A percentile compares a stretch with the other conserved stretches of the same genome.
Conservation (phyloP, 176 grass and related monocot species). For the Dactylis glomerata region DNA sequence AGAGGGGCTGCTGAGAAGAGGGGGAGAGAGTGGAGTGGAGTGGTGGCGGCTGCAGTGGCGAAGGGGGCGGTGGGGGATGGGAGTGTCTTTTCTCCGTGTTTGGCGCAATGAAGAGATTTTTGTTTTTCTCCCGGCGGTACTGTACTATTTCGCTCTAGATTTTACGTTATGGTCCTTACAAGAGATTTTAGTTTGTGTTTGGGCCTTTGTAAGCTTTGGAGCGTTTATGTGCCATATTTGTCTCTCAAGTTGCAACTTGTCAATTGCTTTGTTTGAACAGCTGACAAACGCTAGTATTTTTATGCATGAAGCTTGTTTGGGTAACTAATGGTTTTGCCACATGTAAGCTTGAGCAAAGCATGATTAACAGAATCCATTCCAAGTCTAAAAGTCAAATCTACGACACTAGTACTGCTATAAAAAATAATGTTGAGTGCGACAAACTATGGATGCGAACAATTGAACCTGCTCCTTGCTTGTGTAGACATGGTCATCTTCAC, state of each 20-base stretch:
- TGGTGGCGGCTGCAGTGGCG: background rate
- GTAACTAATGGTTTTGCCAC: background rate
- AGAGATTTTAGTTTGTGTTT: background rate
- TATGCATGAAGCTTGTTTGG: background rate
- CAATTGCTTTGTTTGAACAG: background rate
- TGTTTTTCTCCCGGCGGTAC: background rate
- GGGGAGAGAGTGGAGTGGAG: background rate
- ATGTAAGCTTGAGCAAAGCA: background rate
- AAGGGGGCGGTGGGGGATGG: conserved; percentile 10
- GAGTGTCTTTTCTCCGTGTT: conserved; percentile 9
- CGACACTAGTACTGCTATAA: no score
- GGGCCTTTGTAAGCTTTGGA: background rate
- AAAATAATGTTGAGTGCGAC: background rate
- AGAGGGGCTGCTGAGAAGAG: background rate
- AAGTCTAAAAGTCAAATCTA: background rate
- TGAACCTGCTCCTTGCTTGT: background rate
- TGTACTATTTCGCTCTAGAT: background rate
- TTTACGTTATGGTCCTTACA: background rate
- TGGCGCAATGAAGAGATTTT: background rate
- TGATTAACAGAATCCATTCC: background rate
- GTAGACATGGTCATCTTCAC: background rate
- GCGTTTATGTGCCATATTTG: background rate
- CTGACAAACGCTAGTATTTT: no score
- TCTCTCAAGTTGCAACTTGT: background rate
- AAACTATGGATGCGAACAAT: background rate